These are phyloP conservation scores for Penicillium sp. DNA, from an alignment of 2,329 filamentous ascomycete species.

Conservation along the genomic window DNA sequence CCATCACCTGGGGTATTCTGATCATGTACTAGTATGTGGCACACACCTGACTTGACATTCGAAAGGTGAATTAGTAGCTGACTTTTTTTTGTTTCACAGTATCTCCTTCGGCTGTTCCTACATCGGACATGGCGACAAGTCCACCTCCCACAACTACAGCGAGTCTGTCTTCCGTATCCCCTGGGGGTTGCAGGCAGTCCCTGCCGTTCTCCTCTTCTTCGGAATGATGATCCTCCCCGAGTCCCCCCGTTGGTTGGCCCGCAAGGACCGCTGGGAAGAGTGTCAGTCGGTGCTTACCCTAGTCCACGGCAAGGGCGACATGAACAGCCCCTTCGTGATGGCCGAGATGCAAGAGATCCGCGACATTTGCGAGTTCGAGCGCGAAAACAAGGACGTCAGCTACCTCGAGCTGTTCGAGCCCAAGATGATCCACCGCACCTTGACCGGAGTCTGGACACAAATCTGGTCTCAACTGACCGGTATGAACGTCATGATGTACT, in stretches of 20 bases:
- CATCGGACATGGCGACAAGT: constrained; percentile 11
- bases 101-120: constrained; percentile 39
- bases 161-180: constrained; percentile 62
- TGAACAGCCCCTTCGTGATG: constrained; percentile 63
- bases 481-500: constrained; percentile 76
- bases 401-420: constrained; percentile 72
- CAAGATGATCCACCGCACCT: constrained; percentile 70
- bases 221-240: constrained; percentile 57
- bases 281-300: constrained; percentile 51
- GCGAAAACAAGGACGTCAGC: constrained; percentile 65
- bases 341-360: constrained; percentile 71
- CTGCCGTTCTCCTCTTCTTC: constrained; percentile 57
- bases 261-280: constrained; percentile 61
- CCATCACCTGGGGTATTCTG: constrained; percentile 70
- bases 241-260: constrained; percentile 64
- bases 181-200: constrained; percentile 65
- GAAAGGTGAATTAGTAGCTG: neutral
- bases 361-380: constrained; percentile 72
- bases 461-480: constrained; percentile 75
- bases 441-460: constrained; percentile 70
- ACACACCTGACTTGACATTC: constrained; percentile 57
- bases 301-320: constrained; percentile 66
- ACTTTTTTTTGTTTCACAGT: constrained; percentile 25
- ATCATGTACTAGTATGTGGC: constrained; percentile 65
- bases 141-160: constrained; percentile 34